Evolutionary conservation across 805 yeast species (phyloP).

Genomic region (Saccharomyces mikatae): DNA sequence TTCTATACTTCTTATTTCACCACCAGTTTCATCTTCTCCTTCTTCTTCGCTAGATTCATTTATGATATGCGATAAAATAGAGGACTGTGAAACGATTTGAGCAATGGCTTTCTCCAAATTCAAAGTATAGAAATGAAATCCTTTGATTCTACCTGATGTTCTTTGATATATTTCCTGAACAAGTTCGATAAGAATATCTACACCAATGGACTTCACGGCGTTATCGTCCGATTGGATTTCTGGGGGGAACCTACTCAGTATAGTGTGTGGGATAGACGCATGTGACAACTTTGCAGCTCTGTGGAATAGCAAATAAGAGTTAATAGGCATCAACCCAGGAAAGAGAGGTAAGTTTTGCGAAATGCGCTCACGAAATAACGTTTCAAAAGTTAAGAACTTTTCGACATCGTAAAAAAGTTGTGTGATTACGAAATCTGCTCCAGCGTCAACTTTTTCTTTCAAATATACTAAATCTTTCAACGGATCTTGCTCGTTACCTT

Average conservation of each 20-base stretch:
- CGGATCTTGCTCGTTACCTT: slow-evolving; percentile 55
- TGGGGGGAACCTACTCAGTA: slow-evolving; percentile 48
- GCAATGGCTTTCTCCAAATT: slow-evolving; percentile 91
- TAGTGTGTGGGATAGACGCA: slow-evolving; percentile 63
- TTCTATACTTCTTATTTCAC: background rate
- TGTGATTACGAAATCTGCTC: slow-evolving; percentile 89
- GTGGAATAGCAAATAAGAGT: slow-evolving; percentile 71
- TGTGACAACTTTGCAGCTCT: slow-evolving; percentile 86
- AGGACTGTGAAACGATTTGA: slow-evolving; percentile 60
- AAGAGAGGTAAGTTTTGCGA: slow-evolving; percentile 48
- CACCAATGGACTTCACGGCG: slow-evolving; percentile 73
- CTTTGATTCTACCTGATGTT: slow-evolving; percentile 54
- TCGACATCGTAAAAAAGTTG: slow-evolving; percentile 87
- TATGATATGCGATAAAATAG: slow-evolving; percentile 43
- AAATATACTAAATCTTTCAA: slow-evolving; percentile 67
- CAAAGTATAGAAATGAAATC: slow-evolving; percentile 87
- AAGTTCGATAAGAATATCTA: slow-evolving; percentile 59
- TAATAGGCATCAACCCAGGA: slow-evolving; percentile 90
- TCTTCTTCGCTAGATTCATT: slow-evolving; percentile 32
- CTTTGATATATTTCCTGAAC: slow-evolving; percentile 47
- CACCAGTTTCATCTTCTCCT: slow-evolving; percentile 9
- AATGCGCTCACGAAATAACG: slow-evolving; percentile 36
- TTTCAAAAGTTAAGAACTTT: slow-evolving; percentile 62
- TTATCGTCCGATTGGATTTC: slow-evolving; percentile 62
- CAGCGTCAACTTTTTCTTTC: slow-evolving; percentile 81